Percentiles rank a stretch among this genome's conserved stretches.
Evolutionary conservation across 176 grass and related monocot species (phyloP).

Genomic region (Areca catechu): DNA sequence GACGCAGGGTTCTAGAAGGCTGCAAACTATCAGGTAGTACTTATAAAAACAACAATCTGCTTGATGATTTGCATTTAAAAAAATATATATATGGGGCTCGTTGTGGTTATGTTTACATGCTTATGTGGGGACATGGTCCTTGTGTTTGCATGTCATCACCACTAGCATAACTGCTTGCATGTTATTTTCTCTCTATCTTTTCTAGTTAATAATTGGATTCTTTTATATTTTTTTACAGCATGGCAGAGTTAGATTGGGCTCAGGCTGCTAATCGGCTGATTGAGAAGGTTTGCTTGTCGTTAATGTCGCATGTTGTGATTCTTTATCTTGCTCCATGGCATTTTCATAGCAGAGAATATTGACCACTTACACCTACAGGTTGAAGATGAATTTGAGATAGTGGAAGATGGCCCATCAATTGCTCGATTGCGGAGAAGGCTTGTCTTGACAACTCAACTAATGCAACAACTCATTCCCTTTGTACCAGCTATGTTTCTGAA

Average conservation of each 20-base stretch:
- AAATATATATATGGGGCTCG: background rate
- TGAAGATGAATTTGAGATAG: constrained; percentile 58
- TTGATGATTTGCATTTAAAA: constrained; percentile 1
- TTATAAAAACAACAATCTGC: constrained; percentile 5
- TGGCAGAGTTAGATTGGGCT: constrained; percentile 67
- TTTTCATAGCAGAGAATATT: no score
- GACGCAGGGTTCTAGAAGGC: constrained; percentile 26
- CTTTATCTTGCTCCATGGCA: constrained; percentile 9
- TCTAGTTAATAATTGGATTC: constrained; percentile 13
- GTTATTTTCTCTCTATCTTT: background rate
- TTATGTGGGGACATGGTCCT: background rate
- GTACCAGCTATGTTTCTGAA: constrained; percentile 61
- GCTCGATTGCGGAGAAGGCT: constrained; percentile 55
- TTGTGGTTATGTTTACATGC: background rate
- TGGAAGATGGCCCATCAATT: constrained; percentile 38
- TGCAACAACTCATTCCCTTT: constrained; percentile 73
- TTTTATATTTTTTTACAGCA: constrained; percentile 36
- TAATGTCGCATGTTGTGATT: constrained; percentile 12
- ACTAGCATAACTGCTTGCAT: background rate
- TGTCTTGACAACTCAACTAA: constrained; percentile 63
- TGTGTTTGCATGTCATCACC: constrained; percentile 18
- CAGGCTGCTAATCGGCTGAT: constrained; percentile 74
- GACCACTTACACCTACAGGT: constrained; percentile 23
- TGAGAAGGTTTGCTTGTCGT: constrained; percentile 64
- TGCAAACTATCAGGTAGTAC: constrained; percentile 57